Base-by-base conservation (phyloP, 108 stramenopile genomes). In the Pseudonitzschia delicatissima region DNA sequence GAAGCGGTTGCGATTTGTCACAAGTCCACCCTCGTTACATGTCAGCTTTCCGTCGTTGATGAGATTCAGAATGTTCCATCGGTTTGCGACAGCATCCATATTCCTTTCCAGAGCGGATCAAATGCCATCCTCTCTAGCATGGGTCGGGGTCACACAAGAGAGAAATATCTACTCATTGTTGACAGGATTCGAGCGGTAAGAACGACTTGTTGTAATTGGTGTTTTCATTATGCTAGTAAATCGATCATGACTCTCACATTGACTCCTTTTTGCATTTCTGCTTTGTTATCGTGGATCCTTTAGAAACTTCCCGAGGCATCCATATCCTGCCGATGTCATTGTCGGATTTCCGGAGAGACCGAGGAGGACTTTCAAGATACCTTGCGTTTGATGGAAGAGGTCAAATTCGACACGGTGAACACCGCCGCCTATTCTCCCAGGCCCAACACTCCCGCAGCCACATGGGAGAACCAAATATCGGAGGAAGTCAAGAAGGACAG, bases 291-390 rank as follows among this genome's bases (percentile, higher is more conserved):
- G n/a, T n/a, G n/a, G n/a, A n/a, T 57, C 32, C 28, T 25, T 35
- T 60, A 86, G 68, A 58, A 76, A 40, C 48, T 92, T 21, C 95
- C 96, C 9, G 96, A 98, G 72, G 98, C 98, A n/a, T 82, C 95
- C 3, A 96, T 98, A 32, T 90, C 89, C 1, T 91, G 88, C 13
- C 96, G 97, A 69, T 82, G 86, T 0, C 96, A 97, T 57, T 94
- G 95, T 7, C 96, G 98, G 18, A 97, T 97, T 68, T 96, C 98
- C 21, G 98, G 98, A 18, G 98, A 98, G 77, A 97, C 98, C 1
- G 96, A 98, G 51, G 92, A 94, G 72, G 82, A 95, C 25, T 98
- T 98, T 76, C 79, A 94, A 78, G 81, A 86, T 48, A 96, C 96
- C 27, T 68, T 98, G 8, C 65, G 79, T 29, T 77, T 98, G 20